These are phyloP conservation scores for Cyberlindnera veronae DNA, from an alignment of 805 yeast genomes.

Conservation along the genomic window DNA sequence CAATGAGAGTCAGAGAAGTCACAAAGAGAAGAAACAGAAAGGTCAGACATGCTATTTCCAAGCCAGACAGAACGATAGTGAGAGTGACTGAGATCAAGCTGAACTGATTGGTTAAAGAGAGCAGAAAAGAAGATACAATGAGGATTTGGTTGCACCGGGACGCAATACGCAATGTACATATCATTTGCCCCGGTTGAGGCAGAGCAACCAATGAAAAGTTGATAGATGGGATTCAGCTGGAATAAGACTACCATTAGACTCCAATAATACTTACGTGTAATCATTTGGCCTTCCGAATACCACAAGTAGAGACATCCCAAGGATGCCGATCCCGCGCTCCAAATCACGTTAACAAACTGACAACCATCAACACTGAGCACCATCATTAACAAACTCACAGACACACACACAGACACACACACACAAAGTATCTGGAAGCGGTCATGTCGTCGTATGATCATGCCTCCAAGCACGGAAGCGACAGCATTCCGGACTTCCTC, in stretches of 20 bases:
- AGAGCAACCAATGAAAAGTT: too few species aligned
- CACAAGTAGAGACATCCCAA: too few species aligned
- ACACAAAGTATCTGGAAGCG: background rate
- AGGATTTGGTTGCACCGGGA: too few species aligned
- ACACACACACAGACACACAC: background rate
- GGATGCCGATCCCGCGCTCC: background rate
- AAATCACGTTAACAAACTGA: background rate
- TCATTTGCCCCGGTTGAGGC: too few species aligned
- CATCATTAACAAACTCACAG: background rate
- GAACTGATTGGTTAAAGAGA: conserved; percentile 23
- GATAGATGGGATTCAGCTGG: too few species aligned
- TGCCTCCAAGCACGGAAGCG: conserved; percentile 14
- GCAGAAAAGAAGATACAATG: background rate
- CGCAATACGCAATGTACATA: background rate
- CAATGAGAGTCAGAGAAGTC: conserved; percentile 65
- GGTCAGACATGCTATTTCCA: conserved; percentile 58
- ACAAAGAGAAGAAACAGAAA: conserved; percentile 82
- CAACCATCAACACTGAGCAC: background rate
- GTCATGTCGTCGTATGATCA: conserved; percentile 15
- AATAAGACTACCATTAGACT: too few species aligned
- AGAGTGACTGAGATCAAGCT: conserved; percentile 70
- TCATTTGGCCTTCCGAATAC: too few species aligned
- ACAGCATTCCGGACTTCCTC: conserved; percentile 21
- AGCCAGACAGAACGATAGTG: conserved; percentile 74
- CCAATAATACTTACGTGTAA: too few species aligned